Conservation (phyloP, 352 stramenopile species). For the Globisporangium spinosum region DNA sequence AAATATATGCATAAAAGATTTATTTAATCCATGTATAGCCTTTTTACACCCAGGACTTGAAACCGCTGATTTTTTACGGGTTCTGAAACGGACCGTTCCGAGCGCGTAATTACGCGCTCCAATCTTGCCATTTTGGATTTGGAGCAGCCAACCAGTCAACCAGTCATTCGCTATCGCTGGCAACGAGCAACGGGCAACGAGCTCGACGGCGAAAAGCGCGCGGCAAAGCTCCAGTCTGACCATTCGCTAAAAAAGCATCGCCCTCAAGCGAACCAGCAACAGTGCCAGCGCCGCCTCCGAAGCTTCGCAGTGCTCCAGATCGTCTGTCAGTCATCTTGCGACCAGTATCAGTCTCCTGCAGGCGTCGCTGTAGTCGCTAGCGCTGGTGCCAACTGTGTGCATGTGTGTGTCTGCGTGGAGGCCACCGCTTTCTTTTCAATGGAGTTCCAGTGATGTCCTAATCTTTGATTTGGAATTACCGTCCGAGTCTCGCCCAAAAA, state of each 20-base stretch:
- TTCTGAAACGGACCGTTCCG: neutral
- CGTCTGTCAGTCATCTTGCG: no score
- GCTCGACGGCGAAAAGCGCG: neutral
- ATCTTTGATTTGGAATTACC: constrained; percentile 89
- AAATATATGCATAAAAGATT: neutral
- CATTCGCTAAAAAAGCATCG: constrained; percentile 17
- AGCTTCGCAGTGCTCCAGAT: neutral
- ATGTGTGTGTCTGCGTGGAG: constrained; percentile 2
- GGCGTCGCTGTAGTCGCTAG: neutral
- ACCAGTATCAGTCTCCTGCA: neutral
- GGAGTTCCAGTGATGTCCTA: constrained; percentile 77
- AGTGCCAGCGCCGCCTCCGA: neutral
- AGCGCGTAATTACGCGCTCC: constrained; percentile 7
- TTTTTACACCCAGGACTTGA: neutral
- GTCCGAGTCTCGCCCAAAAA: constrained; percentile 46
- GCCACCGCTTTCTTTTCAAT: constrained; percentile 3
- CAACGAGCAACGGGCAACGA: neutral
- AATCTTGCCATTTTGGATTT: neutral
- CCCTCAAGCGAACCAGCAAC: neutral
- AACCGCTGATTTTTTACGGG: neutral
- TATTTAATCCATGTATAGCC: neutral
- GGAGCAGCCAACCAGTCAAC: neutral
- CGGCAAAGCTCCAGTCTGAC: neutral
- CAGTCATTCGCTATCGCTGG: constrained; percentile 8
- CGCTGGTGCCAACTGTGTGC: neutral